Evolutionary conservation across 306 rosid genomes (phyloP).

Genomic region (Lathyrus sativus): DNA sequence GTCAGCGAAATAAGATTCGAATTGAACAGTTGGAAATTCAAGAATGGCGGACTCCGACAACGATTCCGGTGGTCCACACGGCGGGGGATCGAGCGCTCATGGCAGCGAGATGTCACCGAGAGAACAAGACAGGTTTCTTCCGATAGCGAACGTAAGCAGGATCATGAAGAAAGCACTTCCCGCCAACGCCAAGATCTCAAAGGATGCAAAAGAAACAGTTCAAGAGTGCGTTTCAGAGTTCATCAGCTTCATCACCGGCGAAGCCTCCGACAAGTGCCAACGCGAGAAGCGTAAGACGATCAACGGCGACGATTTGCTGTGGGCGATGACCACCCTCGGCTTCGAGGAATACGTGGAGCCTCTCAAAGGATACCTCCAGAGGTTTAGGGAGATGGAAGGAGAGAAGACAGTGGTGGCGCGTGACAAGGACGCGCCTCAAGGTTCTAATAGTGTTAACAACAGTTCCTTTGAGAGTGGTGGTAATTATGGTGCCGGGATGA

Average conservation of each 20-base stretch:
- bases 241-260: constrained; percentile 93
- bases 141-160: constrained; percentile 92
- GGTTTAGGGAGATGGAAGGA: constrained; percentile 85
- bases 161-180: constrained; percentile 93
- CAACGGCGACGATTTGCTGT: constrained; percentile 91
- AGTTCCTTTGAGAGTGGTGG: constrained; percentile 38
- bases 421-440: constrained; percentile 51
- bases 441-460: constrained; percentile 15
- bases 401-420: constrained; percentile 78
- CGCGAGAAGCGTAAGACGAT: constrained; percentile 91
- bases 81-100: constrained; percentile 26
- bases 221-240: constrained; percentile 97
- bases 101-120: constrained; percentile 65
- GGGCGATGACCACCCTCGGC: constrained; percentile 95
- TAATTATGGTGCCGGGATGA: constrained; percentile 42
- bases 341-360: constrained; percentile 90
- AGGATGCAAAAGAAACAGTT: constrained; percentile 93
- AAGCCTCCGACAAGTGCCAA: constrained; percentile 95
- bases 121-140: constrained; percentile 81
- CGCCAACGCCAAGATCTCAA: constrained; percentile 92
- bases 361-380: constrained; percentile 72
- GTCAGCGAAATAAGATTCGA: background rate
- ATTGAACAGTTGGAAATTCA: background rate
- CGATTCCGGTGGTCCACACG: constrained; percentile 69
- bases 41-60: constrained; percentile 91